A percentile compares a stretch with the other conserved stretches of the same genome.
These are phyloP conservation scores for Calonectria crousiana DNA, from an alignment of 2,329 filamentous ascomycete genomes.

Conservation along the genomic window DNA sequence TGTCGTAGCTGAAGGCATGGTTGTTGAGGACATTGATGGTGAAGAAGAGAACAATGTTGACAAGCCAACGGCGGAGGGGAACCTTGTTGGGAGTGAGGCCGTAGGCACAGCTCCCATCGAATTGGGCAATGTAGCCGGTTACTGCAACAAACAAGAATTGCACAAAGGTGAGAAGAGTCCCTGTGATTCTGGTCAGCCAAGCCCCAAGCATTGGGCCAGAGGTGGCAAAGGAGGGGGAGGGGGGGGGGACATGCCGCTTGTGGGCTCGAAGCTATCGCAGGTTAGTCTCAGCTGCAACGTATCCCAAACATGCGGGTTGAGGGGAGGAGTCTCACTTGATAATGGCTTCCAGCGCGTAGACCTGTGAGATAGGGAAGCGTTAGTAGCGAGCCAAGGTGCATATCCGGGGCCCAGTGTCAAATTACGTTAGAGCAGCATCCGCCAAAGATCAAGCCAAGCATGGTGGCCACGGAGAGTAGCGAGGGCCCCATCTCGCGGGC, in stretches of 20 bases:
- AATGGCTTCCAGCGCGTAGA: constrained; percentile 96
- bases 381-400: constrained; percentile 14
- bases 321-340: constrained; percentile 76
- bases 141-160: constrained; percentile 88
- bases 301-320: background rate
- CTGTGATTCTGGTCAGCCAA: constrained; percentile 56
- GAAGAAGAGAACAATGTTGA: constrained; percentile 93
- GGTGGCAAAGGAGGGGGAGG: background rate
- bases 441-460: constrained; percentile 91
- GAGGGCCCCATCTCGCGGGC: constrained; percentile 44
- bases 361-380: constrained; percentile 62
- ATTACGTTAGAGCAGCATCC: constrained; percentile 94
- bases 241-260: constrained; percentile 71
- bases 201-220: background rate
- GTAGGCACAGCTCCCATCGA: constrained; percentile 76
- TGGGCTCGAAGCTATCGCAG: constrained; percentile 77
- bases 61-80: constrained; percentile 84
- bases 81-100: constrained; percentile 84
- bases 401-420: background rate
- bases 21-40: constrained; percentile 97
- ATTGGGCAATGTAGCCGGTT: constrained; percentile 81
- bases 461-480: constrained; percentile 70
- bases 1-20: constrained; percentile 96
- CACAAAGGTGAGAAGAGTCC: constrained; percentile 88
- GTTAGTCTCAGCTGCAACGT: constrained; percentile 28